These are phyloP conservation scores for Singerocomus rubriflavus DNA, from an alignment of 1,284 basidiomycete species.

Conservation along the genomic window DNA sequence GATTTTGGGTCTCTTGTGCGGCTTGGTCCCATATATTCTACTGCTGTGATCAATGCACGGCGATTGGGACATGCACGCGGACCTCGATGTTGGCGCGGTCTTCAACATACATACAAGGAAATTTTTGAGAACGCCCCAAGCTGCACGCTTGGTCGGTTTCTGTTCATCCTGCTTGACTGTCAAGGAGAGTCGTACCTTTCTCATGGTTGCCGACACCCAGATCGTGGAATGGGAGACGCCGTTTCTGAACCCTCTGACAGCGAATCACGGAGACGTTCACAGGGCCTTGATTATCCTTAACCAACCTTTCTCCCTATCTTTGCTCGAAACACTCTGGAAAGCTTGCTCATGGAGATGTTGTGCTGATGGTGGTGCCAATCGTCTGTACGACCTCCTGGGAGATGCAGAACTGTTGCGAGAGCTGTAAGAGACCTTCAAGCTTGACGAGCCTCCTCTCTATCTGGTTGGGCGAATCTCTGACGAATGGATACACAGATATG, in stretches of 20 bases:
- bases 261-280: slow-evolving; percentile 1
- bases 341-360: slow-evolving; percentile 67
- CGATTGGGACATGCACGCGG: slow-evolving; percentile 4
- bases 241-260: slow-evolving; percentile 35
- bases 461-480: neutral
- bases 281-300: slow-evolving; percentile 84
- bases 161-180: neutral
- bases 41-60: slow-evolving; percentile 1
- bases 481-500: slow-evolving; percentile 44
- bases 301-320: slow-evolving; percentile 69
- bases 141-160: neutral
- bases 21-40: slow-evolving; percentile 27
- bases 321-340: slow-evolving; percentile 71
- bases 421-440: slow-evolving; percentile 23
- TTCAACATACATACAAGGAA: slow-evolving; percentile 20
- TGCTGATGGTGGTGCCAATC: slow-evolving; percentile 94
- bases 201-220: slow-evolving; percentile 6
- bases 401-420: slow-evolving; percentile 25
- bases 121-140: slow-evolving; percentile 2
- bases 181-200: neutral
- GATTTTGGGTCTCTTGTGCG: slow-evolving; percentile 18
- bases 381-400: slow-evolving; percentile 66
- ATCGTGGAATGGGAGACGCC: slow-evolving; percentile 33
- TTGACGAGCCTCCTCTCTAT: neutral
- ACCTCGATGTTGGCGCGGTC: neutral